Base-by-base conservation (phyloP, 768 basidiomycete genomes). In the Pleurotus djamor region DNA sequence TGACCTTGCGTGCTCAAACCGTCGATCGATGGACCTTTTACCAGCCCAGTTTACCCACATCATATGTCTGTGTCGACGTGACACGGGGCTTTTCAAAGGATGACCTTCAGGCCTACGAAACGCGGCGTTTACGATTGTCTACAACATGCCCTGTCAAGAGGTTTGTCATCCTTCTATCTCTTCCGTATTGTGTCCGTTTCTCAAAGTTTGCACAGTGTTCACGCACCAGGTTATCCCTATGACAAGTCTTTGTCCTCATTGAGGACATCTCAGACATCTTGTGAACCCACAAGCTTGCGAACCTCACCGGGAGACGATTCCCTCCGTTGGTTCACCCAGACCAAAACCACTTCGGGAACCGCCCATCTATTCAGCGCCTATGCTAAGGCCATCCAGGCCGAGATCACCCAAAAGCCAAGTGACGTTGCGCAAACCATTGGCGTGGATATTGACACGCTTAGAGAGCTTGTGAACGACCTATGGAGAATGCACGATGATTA, bases 181-280 rank as follows among this genome's bases (percentile, higher is more conserved):
- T 28, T 56, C 28, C 21, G 32, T 50, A 35, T 28, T 44, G 37
- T 21, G 17, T 48, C 43, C 13, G n/a, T 16, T 48, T 33, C 14
- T 13, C 33, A 50, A 34, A 38, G 41, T 61, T 45, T 65, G 38
- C 63, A 88, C 63, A 88, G 83, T 59, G 70, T 76, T 32, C 81
- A 81, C 67, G 70, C 77, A 4, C 70, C 76, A 6, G 69, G 79
- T n/a, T 89, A 83, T 65, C 85, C 87, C 6, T 68, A 87, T 14
- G 82, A 86, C 5, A 78, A 79, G 34, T 87, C 87, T 5, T 88
- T 84, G 67, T 86, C 87, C 5, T 64, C 68, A 4, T 76, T 83
- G 50, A 78, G 82, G 65, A 67, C 69, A 5, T 59, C 68, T 10
- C 17, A 33, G 32, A 13, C 47, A 47, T 38, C 37, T 44, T 28